phyloP scores from a whole-genome alignment of 306 rosid genomes.

The Lablab purpureus region DNA sequence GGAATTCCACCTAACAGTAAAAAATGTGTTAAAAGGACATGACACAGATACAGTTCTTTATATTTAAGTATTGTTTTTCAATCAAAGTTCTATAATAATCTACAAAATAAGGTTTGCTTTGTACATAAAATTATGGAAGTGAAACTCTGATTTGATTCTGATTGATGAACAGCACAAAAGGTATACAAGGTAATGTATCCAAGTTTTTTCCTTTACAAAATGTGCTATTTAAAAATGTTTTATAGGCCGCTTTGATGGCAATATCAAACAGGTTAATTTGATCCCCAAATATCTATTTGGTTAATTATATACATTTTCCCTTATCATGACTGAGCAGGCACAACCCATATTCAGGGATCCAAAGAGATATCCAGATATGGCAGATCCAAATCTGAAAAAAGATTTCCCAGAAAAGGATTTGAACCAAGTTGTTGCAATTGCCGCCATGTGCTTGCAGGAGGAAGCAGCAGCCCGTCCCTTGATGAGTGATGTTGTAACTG shows the following conservation, averaged over 20 bases:
- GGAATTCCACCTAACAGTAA: not conserved
- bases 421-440: slow-evolving; percentile 88
- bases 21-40: not conserved
- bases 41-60: not conserved
- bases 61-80: not conserved
- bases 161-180: not conserved
- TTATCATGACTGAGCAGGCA: slow-evolving; percentile 64
- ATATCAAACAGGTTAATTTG: not conserved
- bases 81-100: not conserved
- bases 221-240: not conserved
- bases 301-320: not conserved
- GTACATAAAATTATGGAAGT: not conserved
- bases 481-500: slow-evolving; percentile 80
- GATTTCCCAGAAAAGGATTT: slow-evolving; percentile 82
- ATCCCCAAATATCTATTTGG: not conserved
- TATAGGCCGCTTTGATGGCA: not conserved
- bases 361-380: slow-evolving; percentile 75
- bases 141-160: not conserved
- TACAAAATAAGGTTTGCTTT: not conserved
- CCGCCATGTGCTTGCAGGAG: slow-evolving; percentile 96
- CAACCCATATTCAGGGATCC: slow-evolving; percentile 81
- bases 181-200: not conserved
- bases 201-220: not conserved
- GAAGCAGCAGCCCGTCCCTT: slow-evolving; percentile 87
- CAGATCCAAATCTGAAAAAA: slow-evolving; percentile 66